phyloP scores from a whole-genome alignment of 768 basidiomycete species.

The Sporobolomyces phaffii region DNA sequence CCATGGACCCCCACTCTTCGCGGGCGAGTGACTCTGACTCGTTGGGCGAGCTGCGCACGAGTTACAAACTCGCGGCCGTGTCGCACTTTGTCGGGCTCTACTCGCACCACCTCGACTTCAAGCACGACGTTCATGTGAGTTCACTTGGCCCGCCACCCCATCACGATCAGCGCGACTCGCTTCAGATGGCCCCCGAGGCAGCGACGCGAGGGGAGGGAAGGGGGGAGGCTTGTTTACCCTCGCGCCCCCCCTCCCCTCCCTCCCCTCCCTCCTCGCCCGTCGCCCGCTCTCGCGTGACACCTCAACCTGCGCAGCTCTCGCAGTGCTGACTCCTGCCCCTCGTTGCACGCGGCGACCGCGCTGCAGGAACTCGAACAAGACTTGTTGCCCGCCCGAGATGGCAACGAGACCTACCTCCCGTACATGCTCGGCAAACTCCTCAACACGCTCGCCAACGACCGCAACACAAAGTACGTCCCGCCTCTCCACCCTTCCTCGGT shows the following conservation, averaged over 20 bases:
- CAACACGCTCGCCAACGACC: slow-evolving; percentile 38
- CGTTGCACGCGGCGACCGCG: too few species aligned
- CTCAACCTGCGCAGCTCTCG: not conserved
- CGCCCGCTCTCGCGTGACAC: not conserved
- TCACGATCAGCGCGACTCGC: too few species aligned
- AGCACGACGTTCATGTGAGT: slow-evolving; percentile 30
- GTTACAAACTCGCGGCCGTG: slow-evolving; percentile 15
- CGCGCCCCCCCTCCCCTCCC: not conserved
- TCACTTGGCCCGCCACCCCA: not conserved
- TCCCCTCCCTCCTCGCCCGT: not conserved
- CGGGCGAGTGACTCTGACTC: too few species aligned
- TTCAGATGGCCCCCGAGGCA: too few species aligned
- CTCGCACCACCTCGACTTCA: slow-evolving; percentile 16
- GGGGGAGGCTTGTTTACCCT: not conserved
- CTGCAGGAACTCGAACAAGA: slow-evolving; percentile 33
- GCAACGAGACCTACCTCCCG: slow-evolving; percentile 20
- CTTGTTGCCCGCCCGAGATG: not conserved
- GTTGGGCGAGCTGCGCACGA: not conserved
- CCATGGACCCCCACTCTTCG: not conserved
- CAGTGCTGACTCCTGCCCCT: too few species aligned
- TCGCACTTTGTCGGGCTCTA: slow-evolving; percentile 33
- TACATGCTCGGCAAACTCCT: slow-evolving; percentile 31
- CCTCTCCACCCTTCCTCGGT: not conserved
- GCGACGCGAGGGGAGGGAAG: not conserved
- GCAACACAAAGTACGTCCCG: slow-evolving; percentile 34